Base-by-base conservation (phyloP, 805 yeast species). In the Pichia sporocuriosa region DNA sequence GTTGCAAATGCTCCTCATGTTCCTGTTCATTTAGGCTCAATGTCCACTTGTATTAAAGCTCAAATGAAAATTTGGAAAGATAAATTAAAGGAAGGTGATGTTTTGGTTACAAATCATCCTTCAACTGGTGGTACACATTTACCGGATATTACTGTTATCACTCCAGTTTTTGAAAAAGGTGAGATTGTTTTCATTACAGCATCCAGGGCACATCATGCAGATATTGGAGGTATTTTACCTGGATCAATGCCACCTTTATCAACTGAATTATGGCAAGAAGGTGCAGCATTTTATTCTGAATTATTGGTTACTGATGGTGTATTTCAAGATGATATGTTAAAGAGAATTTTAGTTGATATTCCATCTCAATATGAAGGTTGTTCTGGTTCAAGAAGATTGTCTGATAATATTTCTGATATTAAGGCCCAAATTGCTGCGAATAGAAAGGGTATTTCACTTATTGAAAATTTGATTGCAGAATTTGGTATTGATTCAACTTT, bases 231-330 rank as follows among this genome's bases (percentile, higher is more conserved):
- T 13, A 77, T 81, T 44, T 65, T 86, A 30, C 95, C 96, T 1
- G 97, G 97, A 1, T 83, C 94, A 0, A 86, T 90, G 87, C 96
- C 96, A 11, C 95, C 96, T 7, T 78, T 82, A 56, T 86, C 96
- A 2, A 85, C 80, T 53, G 79, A 79, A 44, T 63, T 90, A 30
- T 81, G 77, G 69, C 88, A 89, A 56, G 97, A 89, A 63, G 97
- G 97, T 35, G 96, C 96, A 2, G 77, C 85, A 4, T 86, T 90
- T 30, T 73, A 77, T 54, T 80, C 94, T 1, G 89, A 81, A 57
- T 69, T 84, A 44, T 68, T 90, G n/a, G 90, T 88, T 10, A 62
- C 70, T 23, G 66, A 73, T 41, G 95, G 94, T 3, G 66, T 64
- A 33, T 89, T 89, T 58, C 87, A 87, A 54, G 85, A 83, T 48